Base-by-base conservation (phyloP, 257 asterid genomes). In the Verbascum thapsus region DNA sequence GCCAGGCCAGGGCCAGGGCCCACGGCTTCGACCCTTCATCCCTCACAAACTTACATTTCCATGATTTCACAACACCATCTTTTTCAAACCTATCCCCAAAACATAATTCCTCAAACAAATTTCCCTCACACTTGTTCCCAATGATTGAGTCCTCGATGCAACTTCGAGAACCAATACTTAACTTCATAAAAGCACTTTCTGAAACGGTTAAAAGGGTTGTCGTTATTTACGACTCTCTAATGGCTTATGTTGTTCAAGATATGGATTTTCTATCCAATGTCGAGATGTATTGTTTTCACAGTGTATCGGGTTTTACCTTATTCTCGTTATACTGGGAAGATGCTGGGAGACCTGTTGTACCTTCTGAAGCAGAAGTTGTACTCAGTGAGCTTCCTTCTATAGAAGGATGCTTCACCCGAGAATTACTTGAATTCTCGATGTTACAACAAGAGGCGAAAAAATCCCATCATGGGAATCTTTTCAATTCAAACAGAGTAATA, bases 231-330 rank as follows among this genome's bases (percentile, higher is more conserved):
- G 91, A 86, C 20, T 41, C 69, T 2, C 56, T 78, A 6, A 83
- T 82, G 83, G 66, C 78, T 7, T 74, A 65, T 23, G 85, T 67
- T 0, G 80, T 82, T 0, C 92, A 82, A 43, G 92, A 87, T 62
- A 65, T 84, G 5, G 71, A 47, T 0, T 52, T 72, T 0, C n/a
- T 81, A 1, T 9, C 69, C 0, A 81, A 80, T 39, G 83, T 67
- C 0, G 86, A 81, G 15, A 69, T 79, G 8, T 88, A 81, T 16
- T 55, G 71, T 23, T 85, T 88, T 17, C 80, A 75, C 0, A 78
- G 91, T 26, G 7, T 64, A 4, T 78, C 91, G 0, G 78, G 82
- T 4, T 74, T 85, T 49, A 0, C 66, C 0, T 3, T 60, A 0
- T 76, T 58, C 30, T 41, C 70, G 0, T 74, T 76, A 74, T 78